These are phyloP conservation scores for Fomitopsis schrenkii DNA, from an alignment of 1,284 basidiomycete genomes.

Conservation along the genomic window DNA sequence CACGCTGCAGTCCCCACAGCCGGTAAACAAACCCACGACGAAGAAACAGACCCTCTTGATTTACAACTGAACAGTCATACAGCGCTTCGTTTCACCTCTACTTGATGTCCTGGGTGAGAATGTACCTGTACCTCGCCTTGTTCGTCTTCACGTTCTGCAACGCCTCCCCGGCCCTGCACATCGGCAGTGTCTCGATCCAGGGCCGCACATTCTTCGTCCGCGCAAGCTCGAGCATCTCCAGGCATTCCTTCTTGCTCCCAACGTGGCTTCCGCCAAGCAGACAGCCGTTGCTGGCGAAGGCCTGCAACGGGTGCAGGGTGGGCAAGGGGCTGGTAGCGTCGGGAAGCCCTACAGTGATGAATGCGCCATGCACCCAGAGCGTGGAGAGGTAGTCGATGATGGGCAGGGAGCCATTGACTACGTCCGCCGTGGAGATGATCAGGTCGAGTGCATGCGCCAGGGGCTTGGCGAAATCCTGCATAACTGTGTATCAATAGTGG, in stretches of 20 bases:
- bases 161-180: slow-evolving; percentile 54
- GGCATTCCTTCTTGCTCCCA: slow-evolving; percentile 59
- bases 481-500: not conserved
- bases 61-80: not conserved
- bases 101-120: slow-evolving; percentile 36
- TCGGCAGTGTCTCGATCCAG: slow-evolving; percentile 50
- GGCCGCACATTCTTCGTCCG: slow-evolving; percentile 50
- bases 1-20: too few species aligned
- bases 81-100: not conserved
- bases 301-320: slow-evolving; percentile 28
- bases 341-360: slow-evolving; percentile 54
- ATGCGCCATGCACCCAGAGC: slow-evolving; percentile 47
- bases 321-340: slow-evolving; percentile 38
- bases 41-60: not conserved
- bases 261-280: slow-evolving; percentile 45
- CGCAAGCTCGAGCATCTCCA: slow-evolving; percentile 57
- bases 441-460: slow-evolving; percentile 50
- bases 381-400: slow-evolving; percentile 38
- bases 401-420: slow-evolving; percentile 19
- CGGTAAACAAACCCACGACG: not conserved
- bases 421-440: slow-evolving; percentile 50
- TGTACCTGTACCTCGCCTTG: slow-evolving; percentile 49
- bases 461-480: slow-evolving; percentile 38
- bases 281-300: slow-evolving; percentile 35
- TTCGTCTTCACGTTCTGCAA: slow-evolving; percentile 50